Evolutionary conservation across 2,329 filamentous ascomycete species (phyloP), one percentile per base, ranked within the genome.

Genomic region (Thielaviopsis musarum): DNA sequence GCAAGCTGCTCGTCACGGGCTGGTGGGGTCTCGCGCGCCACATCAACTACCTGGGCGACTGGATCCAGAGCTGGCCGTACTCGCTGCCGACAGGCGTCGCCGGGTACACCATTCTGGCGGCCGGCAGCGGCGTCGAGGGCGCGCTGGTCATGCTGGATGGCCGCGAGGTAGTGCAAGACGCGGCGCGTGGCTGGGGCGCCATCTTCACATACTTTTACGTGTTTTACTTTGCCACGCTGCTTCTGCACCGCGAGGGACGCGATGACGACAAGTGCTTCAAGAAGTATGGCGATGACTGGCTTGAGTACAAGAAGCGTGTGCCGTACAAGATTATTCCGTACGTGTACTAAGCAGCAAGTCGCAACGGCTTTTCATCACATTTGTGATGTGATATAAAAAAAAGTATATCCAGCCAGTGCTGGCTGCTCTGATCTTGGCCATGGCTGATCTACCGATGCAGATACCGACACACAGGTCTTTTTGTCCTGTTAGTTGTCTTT

Each of bases 31-130:
- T 82, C 22, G 87, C 91, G 0, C 82, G 91, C 51, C 91, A 97
- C 72, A 91, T 96, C 77, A 97, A 96, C 75, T 96, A 97, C 72
- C 73, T 95, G 0, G 91, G 91, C 57, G 91, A 97, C 73, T 96
- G 91, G 91, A 77, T 93, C 64, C 91, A 95, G 81, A 82, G 85
- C 9, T 96, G 89, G 88, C 83, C 89, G 0, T 96, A 93, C 72
- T 88, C 83, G 64, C 76, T 96, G 52, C 91, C 91, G 1, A 95
- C 91, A 0, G 87, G 88, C 0, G 70, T 94, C 62, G 86, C 90
- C 0, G 91, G 91, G 13, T 95, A 91, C 69, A 75, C 84, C 49
- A 83, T 95, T 56, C 75, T 84, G 19, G 74, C 79, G 2, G 75
- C 76, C 1, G 78, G 77, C 19, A 72, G 74, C 7, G 62, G 65